Evolutionary conservation across 2,329 filamentous ascomycete species (phyloP), one percentile per base, ranked within the genome.

Genomic region (Didymella lethalis): DNA sequence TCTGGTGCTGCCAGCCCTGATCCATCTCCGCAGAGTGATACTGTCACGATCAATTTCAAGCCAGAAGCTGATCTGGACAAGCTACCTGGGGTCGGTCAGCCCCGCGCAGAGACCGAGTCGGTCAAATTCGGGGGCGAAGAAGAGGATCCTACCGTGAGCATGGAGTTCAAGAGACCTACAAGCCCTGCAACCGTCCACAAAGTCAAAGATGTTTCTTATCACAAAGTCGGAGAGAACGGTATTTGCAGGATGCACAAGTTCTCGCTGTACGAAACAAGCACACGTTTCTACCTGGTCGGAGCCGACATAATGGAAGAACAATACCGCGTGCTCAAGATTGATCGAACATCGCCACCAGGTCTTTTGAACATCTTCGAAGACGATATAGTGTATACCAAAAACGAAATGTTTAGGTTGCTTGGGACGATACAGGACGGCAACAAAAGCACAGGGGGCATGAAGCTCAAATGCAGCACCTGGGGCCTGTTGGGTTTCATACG

Each of bases 391-490:
- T 99, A 99, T 78, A 93, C 88, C 48, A 91, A 93, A 72, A 89
- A 90, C 75, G 92, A 98, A 77, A 96, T 97, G 87, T 93, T 90
- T 69, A 89, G 95, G 76, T 84, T 98, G n/a, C 81, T 99, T 46
- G 92, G 95, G 75, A 91, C 93, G 16, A 96, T 99, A 57, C 93
- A 98, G 70, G 92, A 98, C 74, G 95, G 95, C 0, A 99, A 98
- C 77, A 93, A 91, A 71, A 88, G 87, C 7, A 92, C 92, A 0
- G 95, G 95, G 25, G 95, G 95, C 0, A 85, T 99, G 78, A 95
- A 91, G 76, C 83, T 97, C 55, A 92, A 91, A 59, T 96, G 91
- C 76, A 96, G 88, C 59, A 92, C 91, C 4, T 99, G 94, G 95
- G 95, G 95, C 2, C 80, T 99, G 26, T 82, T 99, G 26, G 95